These are phyloP conservation scores for Trichoderma harzianum DNA, from an alignment of 2,329 filamentous ascomycete species.

Conservation along the genomic window DNA sequence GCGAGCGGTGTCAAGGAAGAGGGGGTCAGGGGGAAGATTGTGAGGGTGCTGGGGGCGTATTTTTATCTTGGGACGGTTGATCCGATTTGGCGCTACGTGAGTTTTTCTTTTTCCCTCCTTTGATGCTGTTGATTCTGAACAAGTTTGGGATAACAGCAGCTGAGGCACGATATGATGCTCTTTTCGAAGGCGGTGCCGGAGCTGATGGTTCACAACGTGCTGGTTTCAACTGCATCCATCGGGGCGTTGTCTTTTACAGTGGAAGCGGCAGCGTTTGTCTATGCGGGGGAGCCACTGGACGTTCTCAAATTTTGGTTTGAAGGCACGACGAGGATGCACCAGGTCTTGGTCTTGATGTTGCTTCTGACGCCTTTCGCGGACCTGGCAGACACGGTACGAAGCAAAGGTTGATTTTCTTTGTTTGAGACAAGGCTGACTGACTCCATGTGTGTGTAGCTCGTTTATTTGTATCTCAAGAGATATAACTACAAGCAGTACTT, in stretches of 20 bases:
- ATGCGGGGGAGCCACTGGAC: constrained; percentile 20
- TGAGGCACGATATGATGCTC: not conserved
- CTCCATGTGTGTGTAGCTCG: not conserved
- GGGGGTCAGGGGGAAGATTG: not conserved
- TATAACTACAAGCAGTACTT: not conserved
- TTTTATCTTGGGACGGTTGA: constrained; percentile 25
- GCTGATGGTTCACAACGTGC: not conserved
- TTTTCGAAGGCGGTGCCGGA: not conserved
- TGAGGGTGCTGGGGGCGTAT: constrained; percentile 23
- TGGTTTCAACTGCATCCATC: not conserved
- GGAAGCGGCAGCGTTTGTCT: not conserved
- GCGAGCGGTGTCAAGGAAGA: not conserved
- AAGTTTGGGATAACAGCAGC: not conserved
- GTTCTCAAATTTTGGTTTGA: constrained; percentile 23
- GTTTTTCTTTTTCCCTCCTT: not conserved
- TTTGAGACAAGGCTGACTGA: not conserved
- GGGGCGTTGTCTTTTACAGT: not conserved
- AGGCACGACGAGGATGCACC: constrained; percentile 8
- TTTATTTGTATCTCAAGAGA: not conserved
- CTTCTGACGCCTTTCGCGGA: constrained; percentile 26
- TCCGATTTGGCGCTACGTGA: constrained; percentile 24
- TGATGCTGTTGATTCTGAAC: not conserved
- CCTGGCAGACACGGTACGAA: constrained; percentile 24
- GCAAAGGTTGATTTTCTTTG: not conserved
- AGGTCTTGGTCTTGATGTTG: constrained; percentile 21